These are phyloP conservation scores for Quercus alba DNA, from an alignment of 306 rosid species.

Conservation along the genomic window DNA sequence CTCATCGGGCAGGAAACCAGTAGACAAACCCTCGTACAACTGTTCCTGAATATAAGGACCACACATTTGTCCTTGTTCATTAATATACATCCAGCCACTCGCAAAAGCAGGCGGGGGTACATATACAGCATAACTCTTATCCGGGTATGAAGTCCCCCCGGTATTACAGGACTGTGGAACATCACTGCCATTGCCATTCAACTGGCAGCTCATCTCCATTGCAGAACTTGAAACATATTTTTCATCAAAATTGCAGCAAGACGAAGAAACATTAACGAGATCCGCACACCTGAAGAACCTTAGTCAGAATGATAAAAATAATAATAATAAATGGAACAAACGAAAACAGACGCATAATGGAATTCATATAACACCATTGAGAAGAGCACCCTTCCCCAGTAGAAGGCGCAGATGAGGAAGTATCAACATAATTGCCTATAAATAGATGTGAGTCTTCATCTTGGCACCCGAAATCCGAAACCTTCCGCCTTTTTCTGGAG, in stretches of 20 bases:
- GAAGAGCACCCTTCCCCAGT: conserved; percentile 23
- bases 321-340: neutral
- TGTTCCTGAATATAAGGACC: conserved; percentile 94
- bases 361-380: conserved; percentile 17
- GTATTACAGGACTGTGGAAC: conserved; percentile 35
- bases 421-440: conserved; percentile 16
- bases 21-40: conserved; percentile 72
- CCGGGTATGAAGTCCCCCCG: conserved; percentile 36
- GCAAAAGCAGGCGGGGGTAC: conserved; percentile 43
- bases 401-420: conserved; percentile 17
- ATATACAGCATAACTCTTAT: conserved; percentile 45
- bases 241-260: conserved; percentile 42
- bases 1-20: conserved; percentile 88
- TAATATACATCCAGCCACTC: conserved; percentile 97
- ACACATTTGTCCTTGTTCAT: conserved; percentile 87
- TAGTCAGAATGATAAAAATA: neutral
- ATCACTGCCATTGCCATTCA: conserved; percentile 44
- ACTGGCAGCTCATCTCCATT: conserved; percentile 64
- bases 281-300: conserved; percentile 26
- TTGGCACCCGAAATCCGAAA: conserved; percentile 23
- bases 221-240: conserved; percentile 31
- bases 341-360: neutral
- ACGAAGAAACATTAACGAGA: conserved; percentile 27
- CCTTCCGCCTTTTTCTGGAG: conserved; percentile 30
- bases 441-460: conserved; percentile 21